Percentiles rank a stretch among this genome's conserved stretches.
phyloP scores from a whole-genome alignment of 164 flowering plant genomes.

The Nymphaea colorata region DNA sequence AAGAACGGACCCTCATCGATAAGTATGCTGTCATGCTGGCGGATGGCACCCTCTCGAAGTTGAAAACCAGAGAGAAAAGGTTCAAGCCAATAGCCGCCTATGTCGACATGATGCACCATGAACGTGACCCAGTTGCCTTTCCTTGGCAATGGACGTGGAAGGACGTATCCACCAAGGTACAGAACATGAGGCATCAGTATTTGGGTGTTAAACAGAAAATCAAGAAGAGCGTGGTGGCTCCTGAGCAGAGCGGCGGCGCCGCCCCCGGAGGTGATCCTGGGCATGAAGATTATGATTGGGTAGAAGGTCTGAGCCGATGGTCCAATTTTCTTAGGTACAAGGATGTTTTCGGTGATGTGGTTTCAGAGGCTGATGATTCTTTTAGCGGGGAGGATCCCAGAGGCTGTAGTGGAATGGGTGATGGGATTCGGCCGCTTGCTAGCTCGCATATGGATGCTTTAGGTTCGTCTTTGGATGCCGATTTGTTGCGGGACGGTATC shows the following conservation, averaged over 20 bases:
- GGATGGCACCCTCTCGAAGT: constrained; percentile 54
- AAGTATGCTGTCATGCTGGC: constrained; percentile 65
- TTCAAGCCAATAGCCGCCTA: constrained; percentile 58
- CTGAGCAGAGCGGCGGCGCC: constrained; percentile 1
- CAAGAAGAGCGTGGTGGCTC: constrained; percentile 23
- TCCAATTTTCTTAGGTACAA: constrained; percentile 76
- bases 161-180: constrained; percentile 86
- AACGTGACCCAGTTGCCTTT: constrained; percentile 43
- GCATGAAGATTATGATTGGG: constrained; percentile 70
- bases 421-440: constrained; percentile 21
- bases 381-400: constrained; percentile 7
- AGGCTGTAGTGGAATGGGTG: constrained; percentile 16
- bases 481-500: constrained; percentile 16
- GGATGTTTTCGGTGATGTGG: constrained; percentile 83
- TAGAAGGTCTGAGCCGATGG: constrained; percentile 73
- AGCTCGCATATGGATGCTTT: constrained; percentile 28
- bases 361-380: constrained; percentile 15
- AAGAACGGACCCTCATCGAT: constrained; percentile 76
- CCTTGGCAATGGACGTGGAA: constrained; percentile 97
- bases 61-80: constrained; percentile 81
- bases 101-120: constrained; percentile 67
- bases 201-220: constrained; percentile 86
- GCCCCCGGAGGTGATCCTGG: constrained; percentile 4
- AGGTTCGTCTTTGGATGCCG: constrained; percentile 20
- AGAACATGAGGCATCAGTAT: constrained; percentile 95